These are phyloP conservation scores for Bombardia bombarda DNA, from an alignment of 495 filamentous ascomycete genomes.

Conservation along the genomic window DNA sequence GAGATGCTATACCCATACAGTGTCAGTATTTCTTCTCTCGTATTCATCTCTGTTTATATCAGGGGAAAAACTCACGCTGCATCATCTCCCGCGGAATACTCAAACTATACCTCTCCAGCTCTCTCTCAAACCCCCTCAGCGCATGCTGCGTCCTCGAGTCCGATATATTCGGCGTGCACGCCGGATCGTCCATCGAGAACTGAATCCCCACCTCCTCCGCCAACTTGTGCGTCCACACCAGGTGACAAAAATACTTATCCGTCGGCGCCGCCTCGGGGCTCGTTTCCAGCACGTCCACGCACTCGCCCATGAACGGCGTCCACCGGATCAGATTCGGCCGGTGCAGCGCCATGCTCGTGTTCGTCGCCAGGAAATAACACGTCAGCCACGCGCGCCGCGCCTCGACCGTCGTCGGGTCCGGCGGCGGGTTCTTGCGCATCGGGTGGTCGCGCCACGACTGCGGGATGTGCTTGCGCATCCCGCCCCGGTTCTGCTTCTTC, in stretches of 20 bases:
- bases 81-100: slow-evolving; percentile 41
- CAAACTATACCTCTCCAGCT: slow-evolving; percentile 60
- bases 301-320: slow-evolving; percentile 80
- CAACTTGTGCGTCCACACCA: slow-evolving; percentile 69
- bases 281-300: slow-evolving; percentile 62
- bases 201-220: slow-evolving; percentile 72
- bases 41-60: too few species aligned
- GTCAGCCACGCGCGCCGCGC: slow-evolving; percentile 69
- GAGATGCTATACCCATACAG: slow-evolving; percentile 33
- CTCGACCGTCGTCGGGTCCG: slow-evolving; percentile 62
- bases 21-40: too few species aligned
- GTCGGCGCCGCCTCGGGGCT: slow-evolving; percentile 63
- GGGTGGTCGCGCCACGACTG: slow-evolving; percentile 40
- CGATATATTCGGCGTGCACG: slow-evolving; percentile 53
- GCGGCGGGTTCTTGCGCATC: slow-evolving; percentile 38
- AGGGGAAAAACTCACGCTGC: slow-evolving; percentile 32
- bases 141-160: slow-evolving; percentile 69
- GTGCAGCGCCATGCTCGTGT: slow-evolving; percentile 68
- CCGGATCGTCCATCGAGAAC: slow-evolving; percentile 69
- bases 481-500: slow-evolving; percentile 31
- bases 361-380: slow-evolving; percentile 70
- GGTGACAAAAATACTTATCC: slow-evolving; percentile 65
- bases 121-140: slow-evolving; percentile 66
- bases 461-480: slow-evolving; percentile 26
- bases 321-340: slow-evolving; percentile 77